Evolutionary conservation across 495 filamentous ascomycete species (phyloP), one percentile per base, ranked within the genome.

Genomic region (Penicillium samsonianum): DNA sequence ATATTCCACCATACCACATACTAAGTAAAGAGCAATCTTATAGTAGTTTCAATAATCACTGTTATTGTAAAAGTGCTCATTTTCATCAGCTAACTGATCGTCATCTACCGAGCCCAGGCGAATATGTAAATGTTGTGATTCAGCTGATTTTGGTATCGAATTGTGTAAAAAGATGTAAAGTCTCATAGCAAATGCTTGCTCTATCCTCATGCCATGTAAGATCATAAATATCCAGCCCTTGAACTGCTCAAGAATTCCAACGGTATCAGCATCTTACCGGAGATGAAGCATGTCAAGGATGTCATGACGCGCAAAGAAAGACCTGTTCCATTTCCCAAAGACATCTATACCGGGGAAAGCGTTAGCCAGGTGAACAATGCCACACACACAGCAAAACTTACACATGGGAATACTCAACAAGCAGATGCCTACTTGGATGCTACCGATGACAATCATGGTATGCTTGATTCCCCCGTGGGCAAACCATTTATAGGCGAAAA

Each of bases 401-500:
- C 87, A 96, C 87, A 96, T 87, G 7, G 89, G 87, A 57, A 96
- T 80, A 50, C 80, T 89, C 59, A 90, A 64, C 55, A 86, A 66
- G 66, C 90, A 94, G 25, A 93, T 75, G 1, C 77, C 85, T 6
- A 92, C 77, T 71, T 97, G 91, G 14, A 93, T 82, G 50, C 85
- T 88, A 11, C 82, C 87, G 47, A 96, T 76, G 19, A 82, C 78
- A 49, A 87, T 82, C 74, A 97, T 95, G 0, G 83, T 80, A 11
- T 78, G 77, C 58, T 77, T 80, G 26, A 88, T 80, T 0, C 84
- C 82, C 14, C 70, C 70, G 41, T 67, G 63, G 23, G 87, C 72
- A 10, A 97, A 72, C 92, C 92, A 96, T 28, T 91, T 73, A 61
- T 89, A 96, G 4, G 90, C 90, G 56, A 81, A 84, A 56, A 84